These are phyloP conservation scores for Zancudomyces culisetae DNA, from an alignment of 371 early-diverging fungal genomes.

Conservation along the genomic window DNA sequence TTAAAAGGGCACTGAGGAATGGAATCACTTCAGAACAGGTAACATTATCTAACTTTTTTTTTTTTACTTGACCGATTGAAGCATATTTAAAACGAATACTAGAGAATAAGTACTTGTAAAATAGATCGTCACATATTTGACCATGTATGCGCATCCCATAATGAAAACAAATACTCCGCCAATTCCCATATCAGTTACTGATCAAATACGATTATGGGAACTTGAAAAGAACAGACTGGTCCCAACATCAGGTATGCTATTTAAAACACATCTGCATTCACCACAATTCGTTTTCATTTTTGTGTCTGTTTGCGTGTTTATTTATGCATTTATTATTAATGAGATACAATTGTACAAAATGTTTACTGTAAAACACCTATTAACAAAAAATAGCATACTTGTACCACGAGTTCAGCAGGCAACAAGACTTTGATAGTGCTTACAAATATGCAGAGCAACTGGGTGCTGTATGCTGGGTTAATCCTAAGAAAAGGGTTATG, in stretches of 20 bases:
- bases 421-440: conserved; percentile 54
- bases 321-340: not conserved
- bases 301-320: not conserved
- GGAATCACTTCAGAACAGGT: conserved; percentile 92
- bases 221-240: conserved; percentile 79
- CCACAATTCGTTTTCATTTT: too few species aligned
- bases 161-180: conserved; percentile 47
- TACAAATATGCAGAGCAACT: conserved; percentile 53
- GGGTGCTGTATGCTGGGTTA: conserved; percentile 63
- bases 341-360: conserved; percentile 1
- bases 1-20: conserved; percentile 66
- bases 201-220: conserved; percentile 96
- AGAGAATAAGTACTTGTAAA: conserved; percentile 17
- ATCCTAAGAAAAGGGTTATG: conserved; percentile 34
- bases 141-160: conserved; percentile 79
- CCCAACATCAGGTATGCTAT: conserved; percentile 24
- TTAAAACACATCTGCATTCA: too few species aligned
- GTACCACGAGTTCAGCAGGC: conserved; percentile 61
- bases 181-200: conserved; percentile 84
- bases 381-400: conserved; percentile 33
- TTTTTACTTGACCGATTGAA: conserved; percentile 15
- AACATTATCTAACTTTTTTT: not conserved
- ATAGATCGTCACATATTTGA: conserved; percentile 63
- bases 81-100: not conserved
- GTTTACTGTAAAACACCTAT: too few species aligned